These are phyloP conservation scores for Pluteus cervinus DNA, from an alignment of 768 basidiomycete species.

Conservation along the genomic window DNA sequence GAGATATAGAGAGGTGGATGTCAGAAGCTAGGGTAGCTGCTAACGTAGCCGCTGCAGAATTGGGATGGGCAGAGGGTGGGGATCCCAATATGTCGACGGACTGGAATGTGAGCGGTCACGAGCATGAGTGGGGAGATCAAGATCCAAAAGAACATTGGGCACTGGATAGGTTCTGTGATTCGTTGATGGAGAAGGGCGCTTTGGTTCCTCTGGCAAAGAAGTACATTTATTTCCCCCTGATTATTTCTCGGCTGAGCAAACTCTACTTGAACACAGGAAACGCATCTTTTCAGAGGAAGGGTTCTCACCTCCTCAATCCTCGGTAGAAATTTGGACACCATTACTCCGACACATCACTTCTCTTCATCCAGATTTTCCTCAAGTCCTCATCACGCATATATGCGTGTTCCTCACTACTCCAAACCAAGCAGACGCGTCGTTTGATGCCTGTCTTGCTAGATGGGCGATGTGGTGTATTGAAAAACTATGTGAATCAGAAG, in stretches of 20 bases:
- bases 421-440: constrained; percentile 32
- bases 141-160: constrained; percentile 62
- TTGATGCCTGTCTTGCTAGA: constrained; percentile 55
- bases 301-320: constrained; percentile 47
- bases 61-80: constrained; percentile 38
- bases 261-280: constrained; percentile 8
- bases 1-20: constrained; percentile 75
- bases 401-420: constrained; percentile 25
- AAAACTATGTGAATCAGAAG: constrained; percentile 26
- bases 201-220: constrained; percentile 82
- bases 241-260: constrained; percentile 34
- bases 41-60: constrained; percentile 37
- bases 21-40: constrained; percentile 65
- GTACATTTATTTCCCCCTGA: constrained; percentile 34
- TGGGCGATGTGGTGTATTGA: constrained; percentile 65
- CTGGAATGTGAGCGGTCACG: no score
- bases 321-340: constrained; percentile 61
- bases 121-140: no score
- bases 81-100: constrained; percentile 17
- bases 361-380: constrained; percentile 50
- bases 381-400: constrained; percentile 41
- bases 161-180: constrained; percentile 60
- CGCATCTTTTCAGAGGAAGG: constrained; percentile 43
- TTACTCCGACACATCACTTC: constrained; percentile 51
- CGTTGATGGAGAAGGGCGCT: constrained; percentile 61